These are phyloP conservation scores for Pinus taeda DNA, from an alignment of 75 land plant genomes.

Conservation along the genomic window DNA sequence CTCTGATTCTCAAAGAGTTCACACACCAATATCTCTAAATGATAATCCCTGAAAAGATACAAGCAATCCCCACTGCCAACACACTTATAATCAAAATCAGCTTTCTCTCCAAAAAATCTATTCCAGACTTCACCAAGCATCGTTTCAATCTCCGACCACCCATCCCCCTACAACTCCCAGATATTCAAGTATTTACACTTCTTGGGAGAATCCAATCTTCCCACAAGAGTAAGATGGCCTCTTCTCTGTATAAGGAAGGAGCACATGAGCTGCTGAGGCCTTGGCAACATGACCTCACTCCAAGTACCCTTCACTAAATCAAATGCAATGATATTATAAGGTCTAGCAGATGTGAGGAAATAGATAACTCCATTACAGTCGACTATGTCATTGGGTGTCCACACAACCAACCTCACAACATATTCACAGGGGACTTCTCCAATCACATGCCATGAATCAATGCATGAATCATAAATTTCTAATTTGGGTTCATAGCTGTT, in stretches of 20 bases:
- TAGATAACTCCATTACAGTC: too few relatives aligned
- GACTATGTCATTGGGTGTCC: too few relatives aligned
- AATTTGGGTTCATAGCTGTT: slow-evolving; percentile 49
- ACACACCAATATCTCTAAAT: slow-evolving; percentile 62
- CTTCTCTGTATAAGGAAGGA: slow-evolving; percentile 48
- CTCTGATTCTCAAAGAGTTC: slow-evolving; percentile 16
- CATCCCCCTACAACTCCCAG: slow-evolving; percentile 56
- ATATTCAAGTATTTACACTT: slow-evolving; percentile 29
- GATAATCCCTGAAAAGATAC: slow-evolving; percentile 56
- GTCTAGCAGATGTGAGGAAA: too few relatives aligned
- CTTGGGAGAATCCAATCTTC: slow-evolving; percentile 34
- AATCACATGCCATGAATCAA: too few relatives aligned
- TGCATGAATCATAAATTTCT: slow-evolving; percentile 59
- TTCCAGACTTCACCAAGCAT: slow-evolving; percentile 44
- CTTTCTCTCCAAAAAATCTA: slow-evolving; percentile 24
- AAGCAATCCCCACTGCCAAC: too few relatives aligned
- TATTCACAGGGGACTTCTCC: too few relatives aligned
- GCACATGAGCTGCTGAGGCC: too few relatives aligned
- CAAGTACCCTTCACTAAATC: too few relatives aligned
- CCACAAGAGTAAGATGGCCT: slow-evolving; percentile 46
- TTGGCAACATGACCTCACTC: too few relatives aligned
- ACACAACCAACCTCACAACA: too few relatives aligned
- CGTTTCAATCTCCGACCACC: slow-evolving; percentile 45
- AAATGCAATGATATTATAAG: too few relatives aligned
- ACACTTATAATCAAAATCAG: slow-evolving; percentile 45